Base-by-base conservation (phyloP, 805 yeast genomes). In the Pichia deserticola region DNA sequence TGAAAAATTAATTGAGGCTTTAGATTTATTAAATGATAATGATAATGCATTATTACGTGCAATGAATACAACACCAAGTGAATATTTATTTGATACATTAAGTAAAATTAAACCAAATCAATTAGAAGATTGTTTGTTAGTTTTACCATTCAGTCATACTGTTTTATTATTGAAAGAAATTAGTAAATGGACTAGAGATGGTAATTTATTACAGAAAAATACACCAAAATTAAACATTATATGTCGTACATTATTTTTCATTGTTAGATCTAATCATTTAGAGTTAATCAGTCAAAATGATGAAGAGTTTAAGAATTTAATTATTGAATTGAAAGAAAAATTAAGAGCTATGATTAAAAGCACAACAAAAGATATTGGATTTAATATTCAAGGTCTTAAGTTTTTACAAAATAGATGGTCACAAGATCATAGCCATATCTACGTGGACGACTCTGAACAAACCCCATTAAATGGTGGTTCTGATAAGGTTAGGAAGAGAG, bases 91-190 rank as follows among this genome's bases (percentile, higher is more conserved):
- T 69, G 83, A 82, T 42, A 82, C 83, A 0, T 64, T 92, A 13
- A 62, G 71, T 36, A 81, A 81, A 60, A 87, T 93, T 63, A 84
- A 77, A 58, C 79, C 96, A 0, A 77, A 95, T 0, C 96, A 92
- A 60, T 69, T 93, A 36, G 97, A 92, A 59, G 99, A 93, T 67
- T 96, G 98, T 1, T 74, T 93, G 49, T 68, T 93, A 43, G 95
- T 93, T 1, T 72, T 93, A 48, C 97, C 99, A 34, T 90, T 92
- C 60, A 88, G 95, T 10, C 85, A 83, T 66, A 83, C 90, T 3
- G 63, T 82, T 49, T 79, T 78, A 56, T 73, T 93, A 45, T 74
- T 93, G 54, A 75, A 74, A 57, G 86, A 89, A 58, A 79, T 93
- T 48, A 84, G 81, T 54, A 73, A 79, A 32, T 90, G 96, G 88